Base-by-base conservation (phyloP, 2,329 filamentous ascomycete genomes). In the Monosporascus sp. region DNA sequence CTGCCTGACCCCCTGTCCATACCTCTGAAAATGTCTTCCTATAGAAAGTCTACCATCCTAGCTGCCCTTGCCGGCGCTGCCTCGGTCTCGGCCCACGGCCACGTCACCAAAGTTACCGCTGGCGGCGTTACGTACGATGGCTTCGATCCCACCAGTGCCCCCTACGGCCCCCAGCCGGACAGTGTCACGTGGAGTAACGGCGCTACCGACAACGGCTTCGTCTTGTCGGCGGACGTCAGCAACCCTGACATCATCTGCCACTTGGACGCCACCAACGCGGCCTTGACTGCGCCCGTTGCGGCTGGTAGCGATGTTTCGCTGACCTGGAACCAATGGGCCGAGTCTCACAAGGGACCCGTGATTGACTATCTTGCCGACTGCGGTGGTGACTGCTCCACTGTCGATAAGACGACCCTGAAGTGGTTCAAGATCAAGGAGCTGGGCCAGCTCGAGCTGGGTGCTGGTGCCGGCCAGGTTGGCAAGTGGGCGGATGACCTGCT, bases 271-370 rank as follows among this genome's bases (percentile, higher is more conserved):
- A 66, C 61, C 17, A 67, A 72, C 48, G 71, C 66, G 5, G 55
- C 61, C 34, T 47, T 59, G 11, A 52, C 50, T n/a, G 62, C 61
- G 22, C 53, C 54, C 42, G 78, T 86, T 38, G 72, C 75, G n/a
- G 85, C 84, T 15, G 86, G 85, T 56, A 73, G 74, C 57, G 74
- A 73, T 8, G 66, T 88, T 59, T 72, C 79, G 54, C 69, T 88
- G 48, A 75, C 81, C 61, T 88, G 85, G 85, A 80, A 75, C 53
- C 72, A 72, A 17, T 89, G 85, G 85, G 84, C 85, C n/a, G 73
- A 78, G 9, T 78, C 75, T 51, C 77, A 89, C 71, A 54, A 64
- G 45, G 68, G 68, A 3, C 68, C 67, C 9, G 59, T 71, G 18
- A 59, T 71, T 34, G 65, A 68, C 56, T 70, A 70, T 54, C 60